Conservation (phyloP, 2,329 filamentous ascomycete species). For the Neonectria punicea region DNA sequence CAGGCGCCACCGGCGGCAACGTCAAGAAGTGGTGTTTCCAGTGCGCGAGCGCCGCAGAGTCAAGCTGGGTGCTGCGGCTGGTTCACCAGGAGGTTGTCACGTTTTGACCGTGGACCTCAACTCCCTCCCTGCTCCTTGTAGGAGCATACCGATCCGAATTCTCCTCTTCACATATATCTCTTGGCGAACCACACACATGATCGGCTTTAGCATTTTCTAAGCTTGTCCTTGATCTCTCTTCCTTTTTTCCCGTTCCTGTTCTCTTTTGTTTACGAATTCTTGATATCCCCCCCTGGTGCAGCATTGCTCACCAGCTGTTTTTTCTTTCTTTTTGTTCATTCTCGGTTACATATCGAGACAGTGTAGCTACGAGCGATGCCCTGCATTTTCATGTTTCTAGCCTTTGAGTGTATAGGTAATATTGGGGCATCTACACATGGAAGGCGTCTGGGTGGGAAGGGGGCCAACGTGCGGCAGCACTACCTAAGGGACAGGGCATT, state of each 20-base stretch:
- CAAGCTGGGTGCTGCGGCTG: conserved; percentile 65
- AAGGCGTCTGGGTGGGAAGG: conserved; percentile 34
- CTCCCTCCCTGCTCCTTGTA: conserved; percentile 3
- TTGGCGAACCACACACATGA: conserved; percentile 11
- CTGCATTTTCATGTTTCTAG: conserved; percentile 30
- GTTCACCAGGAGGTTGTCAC: conserved; percentile 66
- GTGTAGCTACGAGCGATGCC: conserved; percentile 33
- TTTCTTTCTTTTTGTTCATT: conserved; percentile 16
- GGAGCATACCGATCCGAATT: neutral
- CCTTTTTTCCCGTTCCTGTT: neutral
- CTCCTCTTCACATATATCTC: conserved; percentile 7
- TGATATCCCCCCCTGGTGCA: conserved; percentile 41
- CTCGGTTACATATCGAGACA: conserved; percentile 14
- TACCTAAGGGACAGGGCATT: conserved; percentile 6
- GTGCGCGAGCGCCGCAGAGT: conserved; percentile 63
- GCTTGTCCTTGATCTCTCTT: neutral
- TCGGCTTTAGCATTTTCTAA: neutral
- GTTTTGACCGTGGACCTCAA: conserved; percentile 35
- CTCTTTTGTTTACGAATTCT: conserved; percentile 24
- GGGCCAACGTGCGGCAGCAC: conserved; percentile 2
- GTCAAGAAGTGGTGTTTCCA: conserved; percentile 74
- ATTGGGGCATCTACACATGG: conserved; percentile 39
- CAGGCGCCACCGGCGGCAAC: conserved; percentile 62
- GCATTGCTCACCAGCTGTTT: conserved; percentile 25
- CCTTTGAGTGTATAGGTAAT: conserved; percentile 20